Evolutionary conservation across 257 asterid species (phyloP).

Genomic region (Orobanche coerulescens): DNA sequence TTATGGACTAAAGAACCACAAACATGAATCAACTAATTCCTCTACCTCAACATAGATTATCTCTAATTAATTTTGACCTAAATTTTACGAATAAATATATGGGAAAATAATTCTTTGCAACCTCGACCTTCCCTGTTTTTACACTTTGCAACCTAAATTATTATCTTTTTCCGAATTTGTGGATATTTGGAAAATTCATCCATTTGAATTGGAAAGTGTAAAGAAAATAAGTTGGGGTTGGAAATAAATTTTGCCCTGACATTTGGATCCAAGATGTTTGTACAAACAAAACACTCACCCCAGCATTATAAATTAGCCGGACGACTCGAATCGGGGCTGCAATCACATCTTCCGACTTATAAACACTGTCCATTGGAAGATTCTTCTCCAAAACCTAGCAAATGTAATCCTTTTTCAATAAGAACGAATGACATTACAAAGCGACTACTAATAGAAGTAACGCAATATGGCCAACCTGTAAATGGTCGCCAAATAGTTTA

Average conservation of each 20-base stretch:
- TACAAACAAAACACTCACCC: constrained; percentile 42
- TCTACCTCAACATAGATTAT: background rate
- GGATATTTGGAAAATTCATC: too few species aligned
- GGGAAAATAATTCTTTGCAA: too few species aligned
- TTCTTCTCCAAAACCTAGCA: constrained; percentile 79
- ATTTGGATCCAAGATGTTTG: too few species aligned
- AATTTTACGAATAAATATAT: too few species aligned
- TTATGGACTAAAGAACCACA: background rate
- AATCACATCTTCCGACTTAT: constrained; percentile 69
- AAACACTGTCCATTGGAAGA: constrained; percentile 77
- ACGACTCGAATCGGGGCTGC: constrained; percentile 96
- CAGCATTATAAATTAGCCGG: constrained; percentile 78
- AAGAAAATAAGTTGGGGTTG: too few species aligned
- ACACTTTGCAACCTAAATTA: too few species aligned
- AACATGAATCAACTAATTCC: background rate
- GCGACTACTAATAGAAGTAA: constrained; percentile 20
- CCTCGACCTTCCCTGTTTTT: too few species aligned
- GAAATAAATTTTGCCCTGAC: too few species aligned
- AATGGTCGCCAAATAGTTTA: constrained; percentile 74
- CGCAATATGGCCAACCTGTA: constrained; percentile 53
- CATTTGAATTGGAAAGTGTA: too few species aligned
- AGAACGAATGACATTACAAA: constrained; percentile 16
- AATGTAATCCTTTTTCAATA: constrained; percentile 13
- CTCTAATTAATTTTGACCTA: background rate
- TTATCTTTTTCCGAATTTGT: too few species aligned